Base-by-base conservation (phyloP, 352 stramenopile genomes). In the Thalassiosira exigua region DNA sequence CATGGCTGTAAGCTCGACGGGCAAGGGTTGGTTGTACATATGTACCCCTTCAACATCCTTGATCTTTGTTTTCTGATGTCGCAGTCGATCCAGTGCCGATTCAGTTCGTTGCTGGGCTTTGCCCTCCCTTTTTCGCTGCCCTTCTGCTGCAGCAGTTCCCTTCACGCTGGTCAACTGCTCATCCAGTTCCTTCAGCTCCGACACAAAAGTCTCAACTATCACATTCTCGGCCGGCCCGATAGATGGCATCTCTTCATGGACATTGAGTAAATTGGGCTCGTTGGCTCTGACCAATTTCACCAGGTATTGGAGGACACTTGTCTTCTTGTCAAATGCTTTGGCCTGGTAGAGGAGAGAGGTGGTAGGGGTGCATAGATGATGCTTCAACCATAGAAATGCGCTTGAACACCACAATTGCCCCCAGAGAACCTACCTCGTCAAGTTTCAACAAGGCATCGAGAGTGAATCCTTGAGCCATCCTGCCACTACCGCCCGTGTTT, bases 231-330 rank as follows among this genome's bases (percentile, higher is more conserved):
- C 96, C 21, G 93, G 74, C 24, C 88, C 84, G 12, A 98, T 94
- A 52, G 87, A 92, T 69, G 84, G 80, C 21, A 98, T 80, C 69
- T 98, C 96, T 19, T 92, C 80, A 39, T 96, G 87, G 67, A 98
- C 98, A n/a, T 96, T 90, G 0, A 98, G 79, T 9, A 98, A 86
- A 36, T 92, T 86, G 5, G 90, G 87, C 27, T 99, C 95, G 73
- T 98, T 99, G 36, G 95, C 95, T 78, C 98, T 97, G 4, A 98
- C 92, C 2, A 99, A 71, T 51, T 96, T 97, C 3, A 98, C 95
- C 9, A 99, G 84, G 81, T 99, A 99, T 68, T 98, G 96, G n/a
- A 99, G 86, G 29, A 98, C 96, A 12, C 95, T 98, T 12, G 97
- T 99, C 80, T 98, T 98, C 77, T 98, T 96, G 77, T 99, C 93